Conservation (phyloP, 192 early-diverging fungal species). For the Coemansia sp. region DNA sequence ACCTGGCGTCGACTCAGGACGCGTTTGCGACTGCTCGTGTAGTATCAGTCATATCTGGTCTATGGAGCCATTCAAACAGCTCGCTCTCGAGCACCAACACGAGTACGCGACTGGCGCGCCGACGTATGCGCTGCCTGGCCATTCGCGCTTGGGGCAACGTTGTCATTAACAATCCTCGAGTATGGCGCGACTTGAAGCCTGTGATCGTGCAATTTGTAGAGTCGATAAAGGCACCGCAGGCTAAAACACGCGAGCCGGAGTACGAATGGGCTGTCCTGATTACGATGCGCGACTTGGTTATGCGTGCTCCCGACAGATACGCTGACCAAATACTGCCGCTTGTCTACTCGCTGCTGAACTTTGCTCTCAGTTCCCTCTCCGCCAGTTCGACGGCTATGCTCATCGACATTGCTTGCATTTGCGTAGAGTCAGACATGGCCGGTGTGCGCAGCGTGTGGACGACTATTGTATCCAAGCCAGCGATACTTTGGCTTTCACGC, state of each 20-base stretch:
- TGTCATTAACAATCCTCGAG: constrained; percentile 26
- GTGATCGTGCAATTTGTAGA: constrained; percentile 28
- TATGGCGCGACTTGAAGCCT: constrained; percentile 33
- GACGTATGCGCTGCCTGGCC: constrained; percentile 24
- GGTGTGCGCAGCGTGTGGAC: constrained; percentile 34
- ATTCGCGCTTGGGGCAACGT: constrained; percentile 28
- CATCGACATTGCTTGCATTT: constrained; percentile 19
- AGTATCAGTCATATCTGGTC: constrained; percentile 16
- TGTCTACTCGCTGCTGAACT: constrained; percentile 25
- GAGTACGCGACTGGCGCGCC: background rate
- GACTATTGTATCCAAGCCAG: constrained; percentile 13
- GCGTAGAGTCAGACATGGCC: constrained; percentile 21
- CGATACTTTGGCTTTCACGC: constrained; percentile 16
- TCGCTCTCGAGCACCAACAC: background rate
- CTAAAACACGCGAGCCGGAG: constrained; percentile 3
- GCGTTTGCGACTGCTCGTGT: constrained; percentile 30
- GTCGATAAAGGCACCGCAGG: constrained; percentile 15
- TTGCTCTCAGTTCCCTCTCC: constrained; percentile 12
- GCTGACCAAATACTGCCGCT: constrained; percentile 35
- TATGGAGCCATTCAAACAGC: constrained; percentile 15
- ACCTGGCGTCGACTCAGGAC: constrained; percentile 18
- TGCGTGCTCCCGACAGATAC: constrained; percentile 21
- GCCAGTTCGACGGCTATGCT: constrained; percentile 19
- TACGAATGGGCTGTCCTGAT: constrained; percentile 38
- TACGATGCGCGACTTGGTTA: constrained; percentile 26